Conservation (phyloP, 2,329 filamentous ascomycete genomes). For the Fusarium sacchari region DNA sequence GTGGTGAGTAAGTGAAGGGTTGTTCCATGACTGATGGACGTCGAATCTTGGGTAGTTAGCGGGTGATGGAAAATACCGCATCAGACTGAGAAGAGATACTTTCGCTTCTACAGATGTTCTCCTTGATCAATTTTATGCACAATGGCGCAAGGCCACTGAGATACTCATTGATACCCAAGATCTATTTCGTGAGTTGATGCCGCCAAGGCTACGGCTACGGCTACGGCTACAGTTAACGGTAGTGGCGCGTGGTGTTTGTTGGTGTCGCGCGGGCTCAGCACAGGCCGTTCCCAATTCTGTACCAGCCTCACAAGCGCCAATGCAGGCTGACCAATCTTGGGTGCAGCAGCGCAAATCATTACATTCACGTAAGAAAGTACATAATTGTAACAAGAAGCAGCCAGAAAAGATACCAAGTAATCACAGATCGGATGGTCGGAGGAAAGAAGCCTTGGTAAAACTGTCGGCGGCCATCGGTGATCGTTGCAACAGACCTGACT, state of each 20-base stretch:
- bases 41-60: neutral
- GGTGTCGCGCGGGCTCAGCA: neutral
- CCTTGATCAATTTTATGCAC: too few species aligned
- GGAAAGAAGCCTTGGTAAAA: accelerated
- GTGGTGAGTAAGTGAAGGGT: neutral
- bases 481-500: accelerated
- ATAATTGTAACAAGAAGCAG: neutral
- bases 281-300: too few species aligned
- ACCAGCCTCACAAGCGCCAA: too few species aligned
- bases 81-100: neutral
- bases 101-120: too few species aligned
- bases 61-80: neutral
- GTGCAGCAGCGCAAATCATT: neutral
- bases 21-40: neutral
- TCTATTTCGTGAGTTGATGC: neutral
- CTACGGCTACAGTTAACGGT: neutral
- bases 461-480: accelerated
- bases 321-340: neutral
- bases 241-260: neutral
- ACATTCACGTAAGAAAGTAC: neutral
- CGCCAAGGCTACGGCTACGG: neutral
- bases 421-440: accelerated
- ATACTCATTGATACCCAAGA: neutral
- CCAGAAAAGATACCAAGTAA: accelerated
- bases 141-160: accelerated